Evolutionary conservation across 75 land plant species (phyloP), one percentile per base, ranked within the genome.

Genomic region (Adiantum capillusveneris): DNA sequence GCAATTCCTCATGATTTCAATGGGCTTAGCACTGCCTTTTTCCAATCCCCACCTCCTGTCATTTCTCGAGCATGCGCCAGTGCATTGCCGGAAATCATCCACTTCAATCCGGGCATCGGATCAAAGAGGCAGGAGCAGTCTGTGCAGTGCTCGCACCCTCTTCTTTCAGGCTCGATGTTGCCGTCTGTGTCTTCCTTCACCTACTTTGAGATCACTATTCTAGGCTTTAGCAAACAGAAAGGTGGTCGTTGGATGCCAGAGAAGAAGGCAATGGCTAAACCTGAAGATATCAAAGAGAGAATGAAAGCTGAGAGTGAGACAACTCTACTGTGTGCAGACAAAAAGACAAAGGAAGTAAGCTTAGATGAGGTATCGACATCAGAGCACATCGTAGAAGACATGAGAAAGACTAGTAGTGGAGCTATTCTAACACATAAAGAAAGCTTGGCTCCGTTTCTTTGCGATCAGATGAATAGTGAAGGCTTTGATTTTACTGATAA

Each of bases 21-120:
- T 26, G 67, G 67, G n/a, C 27, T 65, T 16, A 65, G 67, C 67
- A 65, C 67, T 0, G 51, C 62, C 11, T 22, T 37, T 25, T 65
- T 65, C 27, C 67, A 57, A 44, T 65, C 67, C 0, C 57, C 57
- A 1, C 43, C 61, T 34, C 67, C 67, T 20, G 19, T 41, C 5
- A 63, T 63, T 21, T 18, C 36, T 18, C 39, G 25, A 16, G n/a
- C 13, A 6, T 9, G 37, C 37, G n/a, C 25, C 11, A 13, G 37
- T 21, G 17, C 24, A 34, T 27, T 65, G 13, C 62, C 49, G 14
- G 49, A 65, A 46, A n/a, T 56, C n/a, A 56, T 65, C 18, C 25
- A 17, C 6, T 56, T 65, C 28, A 56, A 65, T 41, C 51, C 57
- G 11, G 18, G 11, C 7, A 19, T 53, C 26, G 31, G 55, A 5